Conservation (phyloP, 495 filamentous ascomycete species). For the Tuber magnatum region DNA sequence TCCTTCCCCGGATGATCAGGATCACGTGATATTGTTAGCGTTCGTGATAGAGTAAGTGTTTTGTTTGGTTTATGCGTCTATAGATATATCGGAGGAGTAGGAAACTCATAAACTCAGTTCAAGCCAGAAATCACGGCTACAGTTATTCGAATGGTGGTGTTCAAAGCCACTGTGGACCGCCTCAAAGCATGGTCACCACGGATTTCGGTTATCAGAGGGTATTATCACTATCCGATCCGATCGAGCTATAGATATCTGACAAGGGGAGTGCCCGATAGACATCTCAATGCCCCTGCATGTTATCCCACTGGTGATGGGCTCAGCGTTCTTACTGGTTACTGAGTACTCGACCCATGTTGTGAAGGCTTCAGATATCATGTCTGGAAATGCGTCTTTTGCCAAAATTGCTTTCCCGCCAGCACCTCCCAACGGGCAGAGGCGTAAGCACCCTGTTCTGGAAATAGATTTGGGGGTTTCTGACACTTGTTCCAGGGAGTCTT, state of each 20-base stretch:
- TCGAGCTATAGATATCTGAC: neutral
- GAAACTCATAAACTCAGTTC: slow-evolving; percentile 22
- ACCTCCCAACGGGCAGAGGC: slow-evolving; percentile 27
- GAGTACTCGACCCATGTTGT: slow-evolving; percentile 39
- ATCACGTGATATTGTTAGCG: slow-evolving; percentile 68
- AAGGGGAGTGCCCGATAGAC: slow-evolving; percentile 20
- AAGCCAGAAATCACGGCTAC: slow-evolving; percentile 54
- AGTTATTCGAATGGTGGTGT: slow-evolving; percentile 67
- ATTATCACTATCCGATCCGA: slow-evolving; percentile 6
- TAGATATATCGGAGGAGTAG: neutral
- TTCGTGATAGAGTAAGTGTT: slow-evolving; percentile 51
- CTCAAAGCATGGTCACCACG: slow-evolving; percentile 31
- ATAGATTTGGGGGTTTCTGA: slow-evolving; percentile 18
- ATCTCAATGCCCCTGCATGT: slow-evolving; percentile 39
- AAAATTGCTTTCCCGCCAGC: slow-evolving; percentile 37
- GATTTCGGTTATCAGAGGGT: slow-evolving; percentile 38
- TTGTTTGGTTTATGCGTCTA: neutral
- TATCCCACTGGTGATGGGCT: slow-evolving; percentile 38
- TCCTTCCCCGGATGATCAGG: slow-evolving; percentile 55
- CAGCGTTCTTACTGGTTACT: slow-evolving; percentile 39
- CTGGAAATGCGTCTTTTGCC: slow-evolving; percentile 33
- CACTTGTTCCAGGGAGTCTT: slow-evolving; percentile 30
- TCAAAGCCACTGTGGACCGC: slow-evolving; percentile 33
- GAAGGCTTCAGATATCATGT: slow-evolving; percentile 35
- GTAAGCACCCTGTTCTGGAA: slow-evolving; percentile 19